Percentiles rank a stretch among this genome's conserved stretches.
Evolutionary conservation across 306 rosid species (phyloP).

Genomic region (Leucaena leucocephala): DNA sequence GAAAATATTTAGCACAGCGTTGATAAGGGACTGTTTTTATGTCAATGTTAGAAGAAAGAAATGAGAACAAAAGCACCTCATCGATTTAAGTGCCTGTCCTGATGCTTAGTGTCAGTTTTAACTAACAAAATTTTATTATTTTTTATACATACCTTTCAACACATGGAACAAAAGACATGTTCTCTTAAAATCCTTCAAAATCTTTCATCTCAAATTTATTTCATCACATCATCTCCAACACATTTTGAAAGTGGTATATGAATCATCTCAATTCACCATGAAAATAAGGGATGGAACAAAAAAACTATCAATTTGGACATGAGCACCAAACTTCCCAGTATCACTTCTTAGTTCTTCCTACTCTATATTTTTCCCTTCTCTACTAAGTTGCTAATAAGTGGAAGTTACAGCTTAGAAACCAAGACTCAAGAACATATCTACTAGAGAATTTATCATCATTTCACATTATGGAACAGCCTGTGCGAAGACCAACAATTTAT

Average conservation of each 20-base stretch:
- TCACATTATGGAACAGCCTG: not conserved
- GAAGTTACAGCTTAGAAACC: not conserved
- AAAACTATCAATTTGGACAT: not conserved
- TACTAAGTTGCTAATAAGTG: not conserved
- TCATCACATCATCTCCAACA: constrained; percentile 3
- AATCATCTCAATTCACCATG: not conserved
- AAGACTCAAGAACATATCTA: not conserved
- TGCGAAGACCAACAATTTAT: not conserved
- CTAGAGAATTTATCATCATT: not conserved
- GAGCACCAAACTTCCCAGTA: constrained; percentile 1
- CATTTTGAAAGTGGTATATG: not conserved
- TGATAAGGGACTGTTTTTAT: not conserved
- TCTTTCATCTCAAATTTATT: constrained; percentile 18
- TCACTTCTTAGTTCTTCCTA: not conserved
- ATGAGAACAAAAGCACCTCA: not conserved
- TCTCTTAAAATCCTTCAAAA: constrained; percentile 12
- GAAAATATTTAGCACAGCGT: not conserved
- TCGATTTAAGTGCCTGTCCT: not conserved
- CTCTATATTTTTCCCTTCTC: constrained; percentile 10
- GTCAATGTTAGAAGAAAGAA: not conserved
- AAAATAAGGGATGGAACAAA: not conserved
- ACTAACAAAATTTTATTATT: not conserved
- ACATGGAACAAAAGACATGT: not conserved
- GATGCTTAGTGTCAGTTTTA: not conserved
- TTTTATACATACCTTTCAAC: not conserved